phyloP scores from a whole-genome alignment of 2,329 filamentous ascomycete genomes.

The Paracoccidioides brasiliensis region DNA sequence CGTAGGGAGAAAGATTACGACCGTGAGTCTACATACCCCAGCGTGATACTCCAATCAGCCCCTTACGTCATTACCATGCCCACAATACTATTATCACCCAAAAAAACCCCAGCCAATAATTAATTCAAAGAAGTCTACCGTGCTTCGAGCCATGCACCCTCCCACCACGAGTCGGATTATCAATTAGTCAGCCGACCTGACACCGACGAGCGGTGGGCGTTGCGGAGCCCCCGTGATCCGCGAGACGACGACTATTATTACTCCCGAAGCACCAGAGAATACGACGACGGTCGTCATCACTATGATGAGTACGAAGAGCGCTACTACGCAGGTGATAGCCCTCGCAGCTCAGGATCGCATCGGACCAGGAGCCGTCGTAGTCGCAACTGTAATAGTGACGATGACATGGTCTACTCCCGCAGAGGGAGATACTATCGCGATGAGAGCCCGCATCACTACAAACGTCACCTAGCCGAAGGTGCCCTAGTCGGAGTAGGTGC shows the following conservation, averaged over 20 bases:
- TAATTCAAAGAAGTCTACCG: constrained; percentile 40
- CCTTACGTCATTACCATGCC: constrained; percentile 21
- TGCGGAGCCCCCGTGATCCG: constrained; percentile 30
- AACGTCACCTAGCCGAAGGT: constrained; percentile 49
- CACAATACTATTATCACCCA: constrained; percentile 29
- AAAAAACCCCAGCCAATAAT: constrained; percentile 42
- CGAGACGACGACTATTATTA: constrained; percentile 50
- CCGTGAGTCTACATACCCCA: constrained; percentile 23
- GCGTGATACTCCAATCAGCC: constrained; percentile 29
- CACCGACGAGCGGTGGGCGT: constrained; percentile 36
- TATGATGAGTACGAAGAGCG: constrained; percentile 29
- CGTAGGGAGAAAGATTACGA: constrained; percentile 34
- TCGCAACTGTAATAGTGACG: constrained; percentile 44
- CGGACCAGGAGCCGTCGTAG: constrained; percentile 27
- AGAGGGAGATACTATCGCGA: constrained; percentile 35
- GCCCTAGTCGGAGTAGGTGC: constrained; percentile 48
- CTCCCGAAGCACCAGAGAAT: constrained; percentile 43
- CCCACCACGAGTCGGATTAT: constrained; percentile 44
- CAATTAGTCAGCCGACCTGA: constrained; percentile 48
- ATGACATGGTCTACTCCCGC: constrained; percentile 48
- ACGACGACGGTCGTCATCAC: constrained; percentile 34
- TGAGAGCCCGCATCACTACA: constrained; percentile 38
- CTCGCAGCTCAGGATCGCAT: constrained; percentile 41
- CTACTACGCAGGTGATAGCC: constrained; percentile 35
- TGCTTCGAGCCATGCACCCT: constrained; percentile 36